A percentile compares a stretch with the other conserved stretches of the same genome.
Conservation (phyloP, 257 asterid genomes). For the Nicotiana undulata region DNA sequence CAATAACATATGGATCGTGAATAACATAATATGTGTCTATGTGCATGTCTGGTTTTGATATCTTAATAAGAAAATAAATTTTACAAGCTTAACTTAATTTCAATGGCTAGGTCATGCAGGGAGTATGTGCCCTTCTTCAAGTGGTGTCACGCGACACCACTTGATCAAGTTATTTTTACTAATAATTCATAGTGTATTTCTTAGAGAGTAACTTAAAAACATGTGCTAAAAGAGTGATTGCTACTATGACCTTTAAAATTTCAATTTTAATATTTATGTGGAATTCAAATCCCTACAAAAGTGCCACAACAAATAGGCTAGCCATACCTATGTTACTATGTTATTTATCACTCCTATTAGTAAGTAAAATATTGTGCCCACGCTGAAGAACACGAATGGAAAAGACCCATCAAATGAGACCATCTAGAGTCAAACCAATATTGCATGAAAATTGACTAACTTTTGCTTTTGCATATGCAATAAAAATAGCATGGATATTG, state of each 20-base stretch:
- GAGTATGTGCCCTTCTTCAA: too few species aligned
- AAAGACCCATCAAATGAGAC: not conserved
- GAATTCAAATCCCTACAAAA: not conserved
- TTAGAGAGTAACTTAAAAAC: too few species aligned
- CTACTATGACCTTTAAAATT: not conserved
- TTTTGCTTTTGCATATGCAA: not conserved
- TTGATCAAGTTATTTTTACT: too few species aligned
- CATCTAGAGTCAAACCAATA: not conserved
- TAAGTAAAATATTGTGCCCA: not conserved
- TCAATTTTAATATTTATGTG: not conserved
- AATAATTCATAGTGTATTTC: too few species aligned
- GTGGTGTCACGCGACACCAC: too few species aligned
- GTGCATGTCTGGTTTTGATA: too few species aligned
- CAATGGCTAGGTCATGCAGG: too few species aligned
- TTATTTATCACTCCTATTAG: not conserved
- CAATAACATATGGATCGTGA: not conserved
- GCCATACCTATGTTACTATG: not conserved
- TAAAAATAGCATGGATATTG: not conserved
- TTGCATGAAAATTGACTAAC: not conserved
- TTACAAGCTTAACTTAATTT: too few species aligned
- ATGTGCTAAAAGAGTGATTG: not conserved
- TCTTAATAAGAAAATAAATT: too few species aligned
- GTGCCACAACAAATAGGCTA: not conserved
- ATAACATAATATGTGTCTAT: not conserved
- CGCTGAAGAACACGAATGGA: not conserved